A percentile compares a stretch with the other conserved stretches of the same genome.
These are phyloP conservation scores for Aurantiochytrium sp. DNA, from an alignment of 108 stramenopile species.

Conservation along the genomic window DNA sequence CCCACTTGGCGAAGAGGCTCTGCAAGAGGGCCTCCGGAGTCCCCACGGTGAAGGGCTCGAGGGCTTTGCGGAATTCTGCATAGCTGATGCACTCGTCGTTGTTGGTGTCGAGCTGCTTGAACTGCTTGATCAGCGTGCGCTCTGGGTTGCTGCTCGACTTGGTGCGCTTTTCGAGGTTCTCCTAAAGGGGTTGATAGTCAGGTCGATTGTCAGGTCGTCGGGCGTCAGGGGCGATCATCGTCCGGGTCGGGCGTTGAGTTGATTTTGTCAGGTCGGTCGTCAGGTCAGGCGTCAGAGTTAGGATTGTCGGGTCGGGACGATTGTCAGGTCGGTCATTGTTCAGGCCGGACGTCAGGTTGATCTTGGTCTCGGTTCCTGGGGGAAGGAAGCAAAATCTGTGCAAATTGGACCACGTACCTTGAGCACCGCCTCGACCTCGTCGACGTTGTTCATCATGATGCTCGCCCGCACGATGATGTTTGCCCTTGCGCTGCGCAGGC, in stretches of 20 bases:
- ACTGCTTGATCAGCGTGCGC: constrained; percentile 1
- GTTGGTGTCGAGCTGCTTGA: not conserved
- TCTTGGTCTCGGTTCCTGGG: no score
- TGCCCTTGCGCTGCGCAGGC: no score
- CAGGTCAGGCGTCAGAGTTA: no score
- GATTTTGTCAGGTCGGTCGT: no score
- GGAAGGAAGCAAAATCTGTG: no score
- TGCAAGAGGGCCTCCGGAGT: not conserved
- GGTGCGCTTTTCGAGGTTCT: not conserved
- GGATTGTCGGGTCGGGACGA: no score
- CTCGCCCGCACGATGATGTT: not conserved
- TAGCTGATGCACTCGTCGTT: not conserved
- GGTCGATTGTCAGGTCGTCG: no score
- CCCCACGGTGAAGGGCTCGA: not conserved
- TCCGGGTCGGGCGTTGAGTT: no score
- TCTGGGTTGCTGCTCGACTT: not conserved
- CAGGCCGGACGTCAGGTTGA: no score
- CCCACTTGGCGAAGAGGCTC: not conserved
- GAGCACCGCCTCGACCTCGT: not conserved
- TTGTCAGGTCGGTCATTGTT: no score
- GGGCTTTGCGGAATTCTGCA: not conserved
- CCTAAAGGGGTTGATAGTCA: not conserved
- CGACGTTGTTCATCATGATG: constrained; percentile 7
- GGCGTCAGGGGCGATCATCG: no score
- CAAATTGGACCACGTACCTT: no score